Evolutionary conservation across 1,284 basidiomycete species (phyloP).

Genomic region (Chalciporus sp.): DNA sequence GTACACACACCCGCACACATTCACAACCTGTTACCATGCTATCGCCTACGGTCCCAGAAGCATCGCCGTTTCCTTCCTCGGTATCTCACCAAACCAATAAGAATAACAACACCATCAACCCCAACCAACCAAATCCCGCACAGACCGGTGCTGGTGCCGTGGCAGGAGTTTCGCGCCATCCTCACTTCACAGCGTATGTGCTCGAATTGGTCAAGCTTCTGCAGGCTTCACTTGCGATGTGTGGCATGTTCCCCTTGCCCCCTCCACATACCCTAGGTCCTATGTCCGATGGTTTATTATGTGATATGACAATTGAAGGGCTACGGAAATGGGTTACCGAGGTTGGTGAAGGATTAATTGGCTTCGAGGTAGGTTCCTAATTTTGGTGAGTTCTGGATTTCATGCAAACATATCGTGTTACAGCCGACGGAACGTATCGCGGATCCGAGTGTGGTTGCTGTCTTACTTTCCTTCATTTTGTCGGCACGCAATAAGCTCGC

Average conservation of each 20-base stretch:
- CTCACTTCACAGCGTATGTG: conserved; percentile 48
- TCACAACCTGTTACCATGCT: conserved; percentile 29
- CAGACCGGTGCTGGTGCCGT: conserved; percentile 11
- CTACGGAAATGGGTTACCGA: conserved; percentile 66
- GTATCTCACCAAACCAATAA: conserved; percentile 19
- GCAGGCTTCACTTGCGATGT: conserved; percentile 68
- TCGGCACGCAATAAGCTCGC: conserved; percentile 68
- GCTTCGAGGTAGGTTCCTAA: conserved; percentile 55
- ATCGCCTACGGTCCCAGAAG: conserved; percentile 31
- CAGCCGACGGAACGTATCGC: conserved; percentile 71
- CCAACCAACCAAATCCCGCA: conserved; percentile 12
- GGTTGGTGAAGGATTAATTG: conserved; percentile 61
- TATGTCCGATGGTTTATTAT: conserved; percentile 65
- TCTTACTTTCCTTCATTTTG: conserved; percentile 68
- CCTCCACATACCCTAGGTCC: conserved; percentile 25
- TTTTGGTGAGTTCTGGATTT: conserved; percentile 2
- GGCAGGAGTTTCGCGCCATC: conserved; percentile 27
- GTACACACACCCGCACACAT: conserved; percentile 31
- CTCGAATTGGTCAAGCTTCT: conserved; percentile 74
- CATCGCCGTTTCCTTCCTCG: conserved; percentile 12
- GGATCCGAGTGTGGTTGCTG: conserved; percentile 69
- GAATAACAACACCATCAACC: conserved; percentile 4
- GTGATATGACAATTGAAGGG: conserved; percentile 71
- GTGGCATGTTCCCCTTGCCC: conserved; percentile 56
- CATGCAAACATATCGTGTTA: conserved; percentile 1